phyloP scores from a whole-genome alignment of 2,329 filamentous ascomycete species.

The Hypoxylon sp. region DNA sequence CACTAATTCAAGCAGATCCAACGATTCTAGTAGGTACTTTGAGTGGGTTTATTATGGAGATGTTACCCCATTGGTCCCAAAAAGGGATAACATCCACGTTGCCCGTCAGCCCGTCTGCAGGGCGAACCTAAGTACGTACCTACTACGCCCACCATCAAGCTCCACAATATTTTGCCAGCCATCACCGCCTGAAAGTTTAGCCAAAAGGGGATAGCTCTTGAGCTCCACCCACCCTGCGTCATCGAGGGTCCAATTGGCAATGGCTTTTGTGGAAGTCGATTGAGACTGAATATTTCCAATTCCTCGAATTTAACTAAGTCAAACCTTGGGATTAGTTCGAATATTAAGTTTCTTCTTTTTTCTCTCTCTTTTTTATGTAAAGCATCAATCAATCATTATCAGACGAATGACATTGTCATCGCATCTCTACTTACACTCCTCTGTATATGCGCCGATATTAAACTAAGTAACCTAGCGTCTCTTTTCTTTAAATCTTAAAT shows the following conservation, averaged over 20 bases:
- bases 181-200: slow-evolving; percentile 29
- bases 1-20: no score
- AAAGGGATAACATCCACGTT: slow-evolving; percentile 16
- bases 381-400: not conserved
- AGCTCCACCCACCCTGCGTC: slow-evolving; percentile 36
- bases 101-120: slow-evolving; percentile 5
- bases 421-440: not conserved
- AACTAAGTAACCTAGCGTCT: slow-evolving; percentile 15
- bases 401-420: slow-evolving; percentile 11
- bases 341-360: not conserved
- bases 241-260: slow-evolving; percentile 33
- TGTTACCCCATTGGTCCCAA: slow-evolving; percentile 5
- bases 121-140: slow-evolving; percentile 7
- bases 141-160: not conserved
- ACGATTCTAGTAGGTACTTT: slow-evolving; percentile 14
- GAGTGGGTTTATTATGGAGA: not conserved
- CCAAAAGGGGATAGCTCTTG: slow-evolving; percentile 34
- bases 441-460: slow-evolving; percentile 15
- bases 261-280: slow-evolving; percentile 6
- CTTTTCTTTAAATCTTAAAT: slow-evolving; percentile 16
- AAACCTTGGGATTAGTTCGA: not conserved
- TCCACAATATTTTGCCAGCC: slow-evolving; percentile 29
- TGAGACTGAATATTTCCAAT: slow-evolving; percentile 6
- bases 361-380: slow-evolving; percentile 2
- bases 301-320: slow-evolving; percentile 12